Evolutionary conservation across 805 yeast genomes (phyloP).

Genomic region (Pichia cabralensis): DNA sequence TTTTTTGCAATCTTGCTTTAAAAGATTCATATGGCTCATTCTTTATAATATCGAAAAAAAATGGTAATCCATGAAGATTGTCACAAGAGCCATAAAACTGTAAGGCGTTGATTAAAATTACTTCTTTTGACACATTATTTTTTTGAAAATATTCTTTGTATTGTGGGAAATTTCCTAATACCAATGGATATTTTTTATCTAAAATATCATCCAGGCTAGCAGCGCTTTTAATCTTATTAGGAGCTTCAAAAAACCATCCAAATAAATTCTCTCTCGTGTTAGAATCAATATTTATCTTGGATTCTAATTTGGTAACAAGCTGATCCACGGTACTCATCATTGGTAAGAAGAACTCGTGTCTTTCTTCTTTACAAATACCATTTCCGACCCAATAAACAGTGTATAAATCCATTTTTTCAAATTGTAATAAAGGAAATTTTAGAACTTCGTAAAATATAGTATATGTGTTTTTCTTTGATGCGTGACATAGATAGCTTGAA

Average conservation of each 20-base stretch:
- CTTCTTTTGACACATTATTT: constrained; percentile 18
- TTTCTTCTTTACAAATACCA: constrained; percentile 60
- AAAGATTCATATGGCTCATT: constrained; percentile 58
- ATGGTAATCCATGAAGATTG: constrained; percentile 74
- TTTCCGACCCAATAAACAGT: constrained; percentile 64
- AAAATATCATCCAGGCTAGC: constrained; percentile 28
- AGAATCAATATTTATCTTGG: constrained; percentile 41
- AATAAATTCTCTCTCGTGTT: constrained; percentile 38
- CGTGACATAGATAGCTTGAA: constrained; percentile 29
- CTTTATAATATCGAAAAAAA: constrained; percentile 60
- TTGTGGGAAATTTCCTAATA: constrained; percentile 38
- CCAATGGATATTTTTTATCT: constrained; percentile 32
- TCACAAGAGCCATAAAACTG: constrained; percentile 68
- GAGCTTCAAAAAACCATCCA: constrained; percentile 43
- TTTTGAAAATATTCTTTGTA: constrained; percentile 13
- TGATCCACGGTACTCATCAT: constrained; percentile 45
- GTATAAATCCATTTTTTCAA: constrained; percentile 64
- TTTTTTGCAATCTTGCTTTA: constrained; percentile 53
- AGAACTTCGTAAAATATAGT: constrained; percentile 66
- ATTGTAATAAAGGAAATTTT: constrained; percentile 62
- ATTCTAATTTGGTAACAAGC: constrained; percentile 45
- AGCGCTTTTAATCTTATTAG: constrained; percentile 23
- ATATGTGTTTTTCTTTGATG: constrained; percentile 33
- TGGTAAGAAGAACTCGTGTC: constrained; percentile 61
- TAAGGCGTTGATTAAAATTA: constrained; percentile 47